Percentiles rank a stretch among this genome's conserved stretches.
phyloP scores from a whole-genome alignment of 257 asterid species.

The Capsicum chinense region DNA sequence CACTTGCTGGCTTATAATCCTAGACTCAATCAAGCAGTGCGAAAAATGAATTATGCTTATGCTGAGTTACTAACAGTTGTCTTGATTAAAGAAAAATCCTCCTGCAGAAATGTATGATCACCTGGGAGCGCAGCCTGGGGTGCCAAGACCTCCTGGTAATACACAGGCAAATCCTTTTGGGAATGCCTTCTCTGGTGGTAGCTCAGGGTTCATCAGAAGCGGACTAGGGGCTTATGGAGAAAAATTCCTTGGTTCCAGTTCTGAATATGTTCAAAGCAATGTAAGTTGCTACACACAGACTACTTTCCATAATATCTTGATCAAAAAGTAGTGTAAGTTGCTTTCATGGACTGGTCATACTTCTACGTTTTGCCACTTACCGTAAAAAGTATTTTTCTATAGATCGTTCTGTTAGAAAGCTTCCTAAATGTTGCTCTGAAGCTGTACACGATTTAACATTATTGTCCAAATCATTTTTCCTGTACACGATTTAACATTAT shows the following conservation, averaged over 20 bases:
- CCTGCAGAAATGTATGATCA: slow-evolving; percentile 31
- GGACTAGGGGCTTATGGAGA: slow-evolving; percentile 35
- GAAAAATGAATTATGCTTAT: slow-evolving; percentile 18
- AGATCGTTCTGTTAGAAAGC: not conserved
- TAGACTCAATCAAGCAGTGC: not conserved
- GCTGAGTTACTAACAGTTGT: slow-evolving; percentile 19
- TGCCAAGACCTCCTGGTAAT: slow-evolving; percentile 27
- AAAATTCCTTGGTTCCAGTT: slow-evolving; percentile 36
- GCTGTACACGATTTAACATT: not conserved
- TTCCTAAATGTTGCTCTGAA: not conserved
- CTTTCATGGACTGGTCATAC: not conserved
- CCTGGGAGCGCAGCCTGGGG: slow-evolving; percentile 28
- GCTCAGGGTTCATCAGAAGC: slow-evolving; percentile 29
- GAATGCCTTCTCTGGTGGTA: slow-evolving; percentile 32
- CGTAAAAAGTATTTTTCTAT: not conserved
- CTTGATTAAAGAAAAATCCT: slow-evolving; percentile 24
- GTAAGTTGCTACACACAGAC: not conserved
- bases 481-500: not conserved
- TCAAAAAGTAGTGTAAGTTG: slow-evolving; percentile 29
- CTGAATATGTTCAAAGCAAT: slow-evolving; percentile 37
- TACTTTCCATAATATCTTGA: too few species aligned
- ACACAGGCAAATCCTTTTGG: slow-evolving; percentile 30
- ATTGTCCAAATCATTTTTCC: not conserved
- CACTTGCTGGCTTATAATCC: not conserved
- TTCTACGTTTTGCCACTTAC: not conserved